Evolutionary conservation across 1,139 yeast species (phyloP), one percentile per base, ranked within the genome.

Genomic region (Kluyveromyces marxianus): DNA sequence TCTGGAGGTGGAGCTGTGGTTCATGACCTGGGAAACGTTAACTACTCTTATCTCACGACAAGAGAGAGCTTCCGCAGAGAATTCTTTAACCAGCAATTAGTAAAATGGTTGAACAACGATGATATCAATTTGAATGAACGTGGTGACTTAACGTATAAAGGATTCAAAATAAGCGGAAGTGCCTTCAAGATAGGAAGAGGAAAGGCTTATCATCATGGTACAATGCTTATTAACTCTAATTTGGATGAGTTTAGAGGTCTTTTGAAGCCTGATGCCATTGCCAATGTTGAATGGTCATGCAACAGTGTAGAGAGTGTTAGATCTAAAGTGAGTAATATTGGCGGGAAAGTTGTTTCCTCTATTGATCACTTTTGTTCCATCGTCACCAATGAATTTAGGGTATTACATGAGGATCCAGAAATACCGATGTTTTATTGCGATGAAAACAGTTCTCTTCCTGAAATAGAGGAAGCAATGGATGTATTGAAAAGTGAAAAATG

Each of bases 1-100:
- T 83, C 95, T 2, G 99, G 99, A 1, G 99, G 99, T 1, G 99
- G 99, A 0, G 81, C 97, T 0, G 99, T 94, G 0, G 96, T 89
- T 7, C 99, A 94, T 61, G 98, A 92, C 64, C 57, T 73, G n/a
- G 96, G 97, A 0, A 94, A 94, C 58, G 80, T 83, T 25, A 94
- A 94, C 60, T 94, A 83, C 64, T 82, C 95, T 5, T 88, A 78
- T 54, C 81, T 92, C 73, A 80, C 88, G 24, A 71, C 83, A 2
- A 78, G 89, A 50, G 72, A 70, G 3, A 74, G 73, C 2, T 94
- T 94, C 58, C 75, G 80, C 52, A 68, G 96, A 37, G 75, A 74
- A 41, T 71, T 64, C 37, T 88, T 84, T 60, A 82, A 88, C 3
- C 58, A 71, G 5, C 55, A 75, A 51, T 69, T 89, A 7, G 74